A percentile compares a stretch with the other conserved stretches of the same genome.
Conservation (phyloP, 2,329 filamentous ascomycete species). For the Beauveria pseudobassiana region DNA sequence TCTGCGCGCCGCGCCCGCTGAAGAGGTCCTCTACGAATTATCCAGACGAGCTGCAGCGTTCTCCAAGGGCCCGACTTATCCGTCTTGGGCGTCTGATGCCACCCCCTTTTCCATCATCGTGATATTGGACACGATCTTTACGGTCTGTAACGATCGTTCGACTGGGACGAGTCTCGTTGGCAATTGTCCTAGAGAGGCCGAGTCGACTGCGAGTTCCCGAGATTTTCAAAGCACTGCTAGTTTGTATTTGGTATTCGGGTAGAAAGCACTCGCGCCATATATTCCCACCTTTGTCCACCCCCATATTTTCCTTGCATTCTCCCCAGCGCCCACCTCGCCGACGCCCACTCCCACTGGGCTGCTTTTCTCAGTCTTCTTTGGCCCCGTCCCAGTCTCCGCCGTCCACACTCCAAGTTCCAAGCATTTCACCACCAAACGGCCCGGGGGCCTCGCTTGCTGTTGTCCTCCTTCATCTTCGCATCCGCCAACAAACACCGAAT, state of each 20-base stretch:
- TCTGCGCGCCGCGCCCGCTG: constrained; percentile 11
- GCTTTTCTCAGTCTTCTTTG: too few species aligned
- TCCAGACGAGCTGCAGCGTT: too few species aligned
- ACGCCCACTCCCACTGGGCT: too few species aligned
- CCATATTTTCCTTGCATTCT: neutral
- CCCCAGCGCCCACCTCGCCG: neutral
- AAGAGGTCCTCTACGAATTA: neutral
- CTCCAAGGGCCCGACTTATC: neutral
- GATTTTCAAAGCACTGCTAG: too few species aligned
- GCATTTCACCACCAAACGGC: neutral
- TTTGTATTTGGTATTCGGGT: too few species aligned
- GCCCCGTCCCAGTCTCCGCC: neutral
- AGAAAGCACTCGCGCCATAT: too few species aligned
- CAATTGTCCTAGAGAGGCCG: too few species aligned
- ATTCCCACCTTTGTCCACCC: too few species aligned
- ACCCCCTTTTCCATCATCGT: neutral
- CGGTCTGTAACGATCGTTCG: too few species aligned
- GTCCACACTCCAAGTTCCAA: constrained; percentile 13
- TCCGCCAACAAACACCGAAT: neutral
- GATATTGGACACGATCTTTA: too few species aligned
- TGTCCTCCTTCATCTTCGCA: constrained; percentile 1
- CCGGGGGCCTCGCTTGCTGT: neutral
- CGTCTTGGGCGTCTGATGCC: neutral
- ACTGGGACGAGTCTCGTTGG: too few species aligned
- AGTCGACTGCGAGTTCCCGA: too few species aligned